Base-by-base conservation (phyloP, 2,329 filamentous ascomycete genomes). In the Bipolaris sorokiniana region DNA sequence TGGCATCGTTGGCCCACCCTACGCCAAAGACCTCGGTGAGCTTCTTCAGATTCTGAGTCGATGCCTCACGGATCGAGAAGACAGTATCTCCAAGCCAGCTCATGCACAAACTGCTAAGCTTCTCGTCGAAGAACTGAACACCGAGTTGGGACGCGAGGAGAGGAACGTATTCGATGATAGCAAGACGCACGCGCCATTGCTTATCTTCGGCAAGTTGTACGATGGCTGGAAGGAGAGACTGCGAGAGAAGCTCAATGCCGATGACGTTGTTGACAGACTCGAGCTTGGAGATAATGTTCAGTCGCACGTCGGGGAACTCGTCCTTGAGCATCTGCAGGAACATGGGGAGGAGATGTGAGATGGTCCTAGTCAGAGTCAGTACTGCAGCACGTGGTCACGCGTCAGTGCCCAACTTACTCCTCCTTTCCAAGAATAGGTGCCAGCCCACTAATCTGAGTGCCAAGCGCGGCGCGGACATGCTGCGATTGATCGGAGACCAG, bases 291-390 rank as follows among this genome's bases (percentile, higher is more conserved):
- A 99, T 99, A 77, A 99, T 99, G 80, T 99, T 96, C 58, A 99
- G 87, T 62, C 95, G 90, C 49, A 99, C 95, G 76, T 99, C 95
- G 20, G 95, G 95, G 78, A 97, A 98, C 75, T 99, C 95, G 72
- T 99, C 95, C 84, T 98, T 99, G 70, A 99, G 88, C 95, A 99
- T 99, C 77, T 96, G 91, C 51, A 99, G 84, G 79, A 99, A 98
- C 94, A 99, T 99, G 51, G 95, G 95, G 42, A 99, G 86, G 42
- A 99, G 87, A 76, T 99, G 95, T 68, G 95, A 90, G 66, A 97
- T 98, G 28, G 95, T 99, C 79, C 91, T 95, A 65, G 1, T 45
- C 36, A 36, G 38, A 22, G 60, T 73, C 49, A 69, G 59, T 50
- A 56, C 11, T 26, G n/a, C 50, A 20, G 64, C 65, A 66, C 66